Base-by-base conservation (phyloP, 768 basidiomycete genomes). In the Termitomyces sp. region DNA sequence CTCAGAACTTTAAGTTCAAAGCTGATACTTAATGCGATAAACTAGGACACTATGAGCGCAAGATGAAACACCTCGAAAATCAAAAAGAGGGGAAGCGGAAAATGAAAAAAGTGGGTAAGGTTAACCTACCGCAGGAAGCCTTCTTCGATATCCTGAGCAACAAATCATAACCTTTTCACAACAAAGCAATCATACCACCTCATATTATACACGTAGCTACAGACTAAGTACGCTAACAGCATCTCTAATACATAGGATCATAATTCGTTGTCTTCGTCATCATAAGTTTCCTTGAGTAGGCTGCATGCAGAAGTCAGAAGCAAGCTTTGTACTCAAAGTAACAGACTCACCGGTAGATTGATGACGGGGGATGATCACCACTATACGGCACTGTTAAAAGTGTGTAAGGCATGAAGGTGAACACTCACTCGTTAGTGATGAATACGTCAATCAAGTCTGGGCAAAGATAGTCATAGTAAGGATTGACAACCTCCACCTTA, bases 291-390 rank as follows among this genome's bases (percentile, higher is more conserved):
- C 69, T 95, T 95, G 73, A 97, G 84, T 43, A 97, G 78, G 56
- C 89, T 89, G 68, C 52, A 63, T 46, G 59, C 47, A 56, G 68
- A 60, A 5, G 18, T 56, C 36, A 47, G 53, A 50, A 53, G 20
- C 61, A 43, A 18, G 46, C 54, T 58, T 18, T 28, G 20, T 13
- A 33, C 36, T 54, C 33, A 30, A 55, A 30, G 55, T 20, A 44
- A 5, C 46, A 49, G n/a, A 67, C 80, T 65, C 64, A 84, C 88
- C 93, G 80, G 69, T 95, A 93, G 66, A 98, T 89, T 55, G 95
- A 93, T 18, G 95, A 92, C 20, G 96, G 95, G 26, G 95, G 93
- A 70, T 98, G 95, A 71, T 97, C 96, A 23, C 96, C 96, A 64
- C 95, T 98, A 64, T 46, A 56, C 14, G 8, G 28, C 18, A 9